Conservation (phyloP, 106 monocot genomes). For the Phalaenopsis aphrodite region DNA sequence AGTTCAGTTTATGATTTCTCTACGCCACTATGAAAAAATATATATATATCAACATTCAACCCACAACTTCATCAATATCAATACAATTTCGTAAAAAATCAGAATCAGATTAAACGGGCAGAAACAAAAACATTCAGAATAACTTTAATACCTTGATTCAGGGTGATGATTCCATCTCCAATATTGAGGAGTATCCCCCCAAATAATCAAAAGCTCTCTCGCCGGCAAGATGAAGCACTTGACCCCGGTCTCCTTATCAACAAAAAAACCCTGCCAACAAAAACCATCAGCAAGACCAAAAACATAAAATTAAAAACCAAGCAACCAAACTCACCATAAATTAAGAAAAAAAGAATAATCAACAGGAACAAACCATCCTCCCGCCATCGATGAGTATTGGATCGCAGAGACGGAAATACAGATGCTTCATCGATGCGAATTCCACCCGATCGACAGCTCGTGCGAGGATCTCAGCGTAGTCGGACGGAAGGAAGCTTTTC, state of each 20-base stretch:
- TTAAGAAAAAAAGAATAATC: neutral
- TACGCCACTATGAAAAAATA: neutral
- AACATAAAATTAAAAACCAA: neutral
- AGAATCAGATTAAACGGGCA: neutral
- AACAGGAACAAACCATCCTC: slow-evolving; percentile 15
- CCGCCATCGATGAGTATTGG: slow-evolving; percentile 47
- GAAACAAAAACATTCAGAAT: neutral
- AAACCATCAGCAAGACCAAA: neutral
- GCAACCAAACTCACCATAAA: neutral
- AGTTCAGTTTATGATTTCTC: too few species aligned
- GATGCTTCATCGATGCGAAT: slow-evolving; percentile 28
- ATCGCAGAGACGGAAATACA: slow-evolving; percentile 33
- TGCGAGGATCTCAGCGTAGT: slow-evolving; percentile 21
- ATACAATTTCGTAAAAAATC: neutral
- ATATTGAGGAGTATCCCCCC: slow-evolving; percentile 44
- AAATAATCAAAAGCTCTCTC: slow-evolving; percentile 43
- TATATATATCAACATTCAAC: neutral
- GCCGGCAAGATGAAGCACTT: slow-evolving; percentile 69
- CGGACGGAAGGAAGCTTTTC: slow-evolving; percentile 38
- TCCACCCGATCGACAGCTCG: slow-evolving; percentile 18
- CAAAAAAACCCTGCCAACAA: slow-evolving; percentile 44
- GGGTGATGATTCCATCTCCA: slow-evolving; percentile 44
- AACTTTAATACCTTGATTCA: slow-evolving; percentile 31
- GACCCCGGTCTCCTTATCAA: slow-evolving; percentile 54
- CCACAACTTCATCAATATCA: neutral